Evolutionary conservation across 257 asterid species (phyloP).

Genomic region (Cruciata laevipes): DNA sequence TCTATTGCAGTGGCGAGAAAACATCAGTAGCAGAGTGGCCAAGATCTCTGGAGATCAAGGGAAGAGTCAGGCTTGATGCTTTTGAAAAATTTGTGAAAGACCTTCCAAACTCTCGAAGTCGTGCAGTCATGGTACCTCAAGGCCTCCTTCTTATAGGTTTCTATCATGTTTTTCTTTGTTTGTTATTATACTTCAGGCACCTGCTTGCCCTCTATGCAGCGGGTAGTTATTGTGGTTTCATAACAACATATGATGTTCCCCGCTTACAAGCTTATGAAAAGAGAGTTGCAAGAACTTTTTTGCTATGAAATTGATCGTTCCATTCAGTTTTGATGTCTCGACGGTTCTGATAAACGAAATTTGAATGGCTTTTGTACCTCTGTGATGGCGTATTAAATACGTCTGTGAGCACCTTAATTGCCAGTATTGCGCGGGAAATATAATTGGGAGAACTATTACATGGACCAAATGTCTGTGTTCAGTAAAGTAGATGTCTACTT

Average conservation of each 20-base stretch:
- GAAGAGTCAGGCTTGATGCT: constrained; percentile 89
- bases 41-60: constrained; percentile 78
- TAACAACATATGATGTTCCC: constrained; percentile 29
- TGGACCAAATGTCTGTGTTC: not conserved
- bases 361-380: not conserved
- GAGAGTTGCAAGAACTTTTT: constrained; percentile 14
- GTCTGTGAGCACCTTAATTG: not conserved
- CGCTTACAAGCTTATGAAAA: constrained; percentile 16
- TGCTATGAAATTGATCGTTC: not conserved
- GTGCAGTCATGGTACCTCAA: constrained; percentile 99
- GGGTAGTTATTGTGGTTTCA: constrained; percentile 22
- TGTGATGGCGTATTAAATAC: not conserved
- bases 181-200: constrained; percentile 27
- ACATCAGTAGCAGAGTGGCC: constrained; percentile 78
- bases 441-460: not conserved
- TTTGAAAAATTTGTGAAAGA: constrained; percentile 85
- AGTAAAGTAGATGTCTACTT: not conserved
- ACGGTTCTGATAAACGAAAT: not conserved
- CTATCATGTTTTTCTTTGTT: constrained; percentile 25
- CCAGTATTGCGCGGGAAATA: not conserved
- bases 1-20: constrained; percentile 76
- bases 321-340: not conserved
- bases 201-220: constrained; percentile 30
- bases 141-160: constrained; percentile 50
- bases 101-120: constrained; percentile 93